phyloP scores from a whole-genome alignment of 331 rosid species.

The Acacia pycnantha region DNA sequence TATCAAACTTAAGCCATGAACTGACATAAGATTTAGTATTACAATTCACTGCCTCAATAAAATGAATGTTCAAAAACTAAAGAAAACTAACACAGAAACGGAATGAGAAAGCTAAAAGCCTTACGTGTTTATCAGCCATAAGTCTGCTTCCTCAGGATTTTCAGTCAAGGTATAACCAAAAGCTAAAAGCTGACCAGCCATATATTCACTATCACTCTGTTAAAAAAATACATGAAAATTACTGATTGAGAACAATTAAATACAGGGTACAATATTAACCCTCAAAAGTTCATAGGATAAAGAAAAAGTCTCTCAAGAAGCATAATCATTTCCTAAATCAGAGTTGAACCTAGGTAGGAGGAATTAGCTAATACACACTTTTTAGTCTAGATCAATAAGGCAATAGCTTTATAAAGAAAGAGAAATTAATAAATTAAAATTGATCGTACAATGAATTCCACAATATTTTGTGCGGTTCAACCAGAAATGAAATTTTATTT shows the following conservation, averaged over 20 bases:
- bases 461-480: not conserved
- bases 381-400: not conserved
- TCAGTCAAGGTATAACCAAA: conserved; percentile 84
- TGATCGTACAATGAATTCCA: not conserved
- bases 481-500: not conserved
- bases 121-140: conserved; percentile 97
- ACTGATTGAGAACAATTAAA: not conserved
- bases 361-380: not conserved
- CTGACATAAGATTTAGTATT: not conserved
- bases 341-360: not conserved
- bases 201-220: conserved; percentile 96
- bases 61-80: not conserved
- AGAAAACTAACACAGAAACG: not conserved
- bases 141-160: conserved; percentile 83
- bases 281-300: not conserved
- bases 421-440: not conserved
- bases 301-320: not conserved
- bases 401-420: not conserved
- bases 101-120: conserved; percentile 21
- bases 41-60: not conserved
- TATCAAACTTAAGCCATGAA: not conserved
- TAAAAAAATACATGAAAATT: not conserved
- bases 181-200: conserved; percentile 98
- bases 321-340: not conserved
- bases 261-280: not conserved